Conservation (phyloP, 371 early-diverging fungal species). For the Gilbertella persicaria region DNA sequence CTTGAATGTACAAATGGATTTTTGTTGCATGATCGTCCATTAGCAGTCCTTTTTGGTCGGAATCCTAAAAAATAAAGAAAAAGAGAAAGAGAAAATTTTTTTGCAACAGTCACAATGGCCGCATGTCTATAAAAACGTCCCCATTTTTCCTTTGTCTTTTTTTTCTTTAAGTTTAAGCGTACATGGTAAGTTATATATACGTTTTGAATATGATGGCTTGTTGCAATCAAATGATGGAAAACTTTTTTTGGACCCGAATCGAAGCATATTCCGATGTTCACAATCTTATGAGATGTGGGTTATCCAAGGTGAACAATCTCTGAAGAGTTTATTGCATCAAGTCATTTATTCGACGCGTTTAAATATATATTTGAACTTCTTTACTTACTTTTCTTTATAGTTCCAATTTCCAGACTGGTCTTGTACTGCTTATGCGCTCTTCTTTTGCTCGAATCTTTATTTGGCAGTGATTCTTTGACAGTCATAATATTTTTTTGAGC, state of each 20-base stretch:
- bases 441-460: too few species aligned
- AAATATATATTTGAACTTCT: background rate
- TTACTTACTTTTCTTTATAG: constrained; percentile 1
- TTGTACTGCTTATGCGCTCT: too few species aligned
- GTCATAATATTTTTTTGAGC: too few species aligned
- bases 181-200: constrained; percentile 1
- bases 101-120: too few species aligned
- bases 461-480: too few species aligned
- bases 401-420: too few species aligned
- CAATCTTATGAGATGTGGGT: constrained; percentile 31
- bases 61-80: background rate
- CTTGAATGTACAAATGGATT: constrained; percentile 37
- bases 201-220: background rate
- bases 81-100: background rate
- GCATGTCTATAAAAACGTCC: too few species aligned
- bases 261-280: constrained; percentile 21
- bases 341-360: background rate
- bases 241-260: constrained; percentile 9
- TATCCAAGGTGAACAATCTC: constrained; percentile 30
- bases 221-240: background rate
- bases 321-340: constrained; percentile 6
- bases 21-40: constrained; percentile 35
- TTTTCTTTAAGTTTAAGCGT: background rate
- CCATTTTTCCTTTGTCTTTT: too few species aligned
- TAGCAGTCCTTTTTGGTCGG: constrained; percentile 29